Evolutionary conservation across 2,329 filamentous ascomycete species (phyloP).

Genomic region (Pseudogymnoascus sp.): DNA sequence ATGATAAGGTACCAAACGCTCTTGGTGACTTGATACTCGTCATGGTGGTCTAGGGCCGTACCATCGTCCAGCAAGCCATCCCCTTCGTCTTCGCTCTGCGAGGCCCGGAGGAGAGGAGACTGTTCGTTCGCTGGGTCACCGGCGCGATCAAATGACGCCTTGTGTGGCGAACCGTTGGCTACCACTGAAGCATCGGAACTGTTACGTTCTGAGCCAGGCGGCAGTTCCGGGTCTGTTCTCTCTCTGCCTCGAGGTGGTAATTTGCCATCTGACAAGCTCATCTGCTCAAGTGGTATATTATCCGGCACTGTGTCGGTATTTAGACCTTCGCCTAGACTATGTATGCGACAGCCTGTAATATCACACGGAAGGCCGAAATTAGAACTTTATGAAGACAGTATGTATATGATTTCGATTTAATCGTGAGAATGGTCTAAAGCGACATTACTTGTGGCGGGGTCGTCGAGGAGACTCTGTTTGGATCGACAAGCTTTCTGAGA

Average conservation of each 20-base stretch:
- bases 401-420: background rate
- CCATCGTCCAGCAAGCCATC: slow-evolving; percentile 30
- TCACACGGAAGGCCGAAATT: background rate
- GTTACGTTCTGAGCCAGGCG: background rate
- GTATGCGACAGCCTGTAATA: background rate
- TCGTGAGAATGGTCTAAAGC: background rate
- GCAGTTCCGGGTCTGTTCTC: background rate
- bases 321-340: background rate
- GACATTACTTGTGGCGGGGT: background rate
- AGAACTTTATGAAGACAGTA: background rate
- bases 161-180: slow-evolving; percentile 15
- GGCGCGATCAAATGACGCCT: slow-evolving; percentile 15
- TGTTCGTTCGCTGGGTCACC: slow-evolving; percentile 34
- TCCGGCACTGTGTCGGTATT: background rate
- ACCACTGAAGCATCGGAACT: slow-evolving; percentile 9
- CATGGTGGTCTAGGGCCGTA: slow-evolving; percentile 32
- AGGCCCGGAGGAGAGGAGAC: slow-evolving; percentile 42
- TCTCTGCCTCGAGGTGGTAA: slow-evolving; percentile 10
- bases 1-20: slow-evolving; percentile 79
- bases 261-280: slow-evolving; percentile 13
- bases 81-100: slow-evolving; percentile 26
- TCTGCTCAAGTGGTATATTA: slow-evolving; percentile 8
- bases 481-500: background rate
- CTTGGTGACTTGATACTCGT: slow-evolving; percentile 58
- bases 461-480: background rate